A percentile compares a stretch with the other conserved stretches of the same genome.
These are phyloP conservation scores for Amoebophrya sp. DNA, from an alignment of 169 alveolate genomes.

Conservation along the genomic window DNA sequence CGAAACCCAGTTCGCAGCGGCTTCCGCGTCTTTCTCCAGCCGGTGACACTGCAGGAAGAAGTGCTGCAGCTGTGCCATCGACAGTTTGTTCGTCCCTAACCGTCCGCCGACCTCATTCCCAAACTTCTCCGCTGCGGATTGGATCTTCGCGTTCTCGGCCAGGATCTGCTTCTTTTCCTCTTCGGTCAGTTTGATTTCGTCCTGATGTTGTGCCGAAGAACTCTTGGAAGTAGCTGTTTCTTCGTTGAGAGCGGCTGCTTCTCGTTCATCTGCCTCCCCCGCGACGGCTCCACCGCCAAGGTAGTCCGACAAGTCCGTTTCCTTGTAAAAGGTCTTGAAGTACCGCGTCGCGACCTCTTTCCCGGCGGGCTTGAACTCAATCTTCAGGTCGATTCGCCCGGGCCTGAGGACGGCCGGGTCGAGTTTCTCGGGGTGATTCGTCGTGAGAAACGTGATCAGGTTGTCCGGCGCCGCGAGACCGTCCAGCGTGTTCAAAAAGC, in stretches of 20 bases:
- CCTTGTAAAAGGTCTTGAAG: constrained; percentile 39
- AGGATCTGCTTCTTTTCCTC: no score
- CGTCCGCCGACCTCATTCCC: not conserved
- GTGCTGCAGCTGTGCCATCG: constrained; percentile 47
- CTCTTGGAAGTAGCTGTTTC: no score
- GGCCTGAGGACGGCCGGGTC: constrained; percentile 66
- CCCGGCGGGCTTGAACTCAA: constrained; percentile 37
- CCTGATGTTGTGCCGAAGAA: no score
- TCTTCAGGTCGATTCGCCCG: constrained; percentile 56
- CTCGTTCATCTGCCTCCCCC: not conserved
- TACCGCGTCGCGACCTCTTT: constrained; percentile 39
- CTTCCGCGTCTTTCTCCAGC: constrained; percentile 33
- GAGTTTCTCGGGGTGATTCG: constrained; percentile 61
- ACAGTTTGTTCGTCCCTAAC: not conserved
- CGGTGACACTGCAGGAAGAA: constrained; percentile 41
- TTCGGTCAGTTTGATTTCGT: no score
- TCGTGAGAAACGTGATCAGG: constrained; percentile 60
- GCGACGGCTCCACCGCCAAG: constrained; percentile 33
- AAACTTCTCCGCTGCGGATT: not conserved
- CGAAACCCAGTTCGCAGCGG: not conserved
- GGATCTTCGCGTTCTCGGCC: no score
- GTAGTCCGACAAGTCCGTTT: constrained; percentile 19
- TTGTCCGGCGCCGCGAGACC: constrained; percentile 66
- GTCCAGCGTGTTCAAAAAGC: constrained; percentile 62
- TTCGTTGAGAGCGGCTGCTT: not conserved